Evolutionary conservation across 1,139 yeast genomes (phyloP), one percentile per base, ranked within the genome.

Genomic region (Taphrina flavorubra): DNA sequence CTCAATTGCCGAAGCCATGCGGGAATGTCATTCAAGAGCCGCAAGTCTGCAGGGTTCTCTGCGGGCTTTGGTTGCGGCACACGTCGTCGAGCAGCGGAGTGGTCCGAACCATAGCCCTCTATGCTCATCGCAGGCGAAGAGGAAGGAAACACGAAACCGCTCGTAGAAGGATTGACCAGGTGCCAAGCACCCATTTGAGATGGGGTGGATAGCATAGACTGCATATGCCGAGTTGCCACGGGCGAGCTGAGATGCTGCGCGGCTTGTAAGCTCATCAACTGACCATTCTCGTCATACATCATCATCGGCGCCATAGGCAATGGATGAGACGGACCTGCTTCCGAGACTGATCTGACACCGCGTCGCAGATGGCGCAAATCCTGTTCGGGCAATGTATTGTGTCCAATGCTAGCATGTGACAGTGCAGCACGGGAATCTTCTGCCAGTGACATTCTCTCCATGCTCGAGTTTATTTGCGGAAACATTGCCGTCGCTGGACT

Each of bases 1-100:
- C 99, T 82, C 72, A 94, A 81, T 25, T 92, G 84, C 77, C 96
- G 88, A 77, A 94, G 82, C 99, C 99, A 94, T 3, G 90, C 89
- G 2, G 97, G 96, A 68, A 94, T 86, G 77, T 94, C 95, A 71
- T 83, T 81, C 75, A 92, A 81, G 71, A 90, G 79, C 68, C 85
- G 86, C 51, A 70, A 72, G 25, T 73, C 74, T 10, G 71, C 68
- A 1, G 73, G 71, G 13, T 70, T 64, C 49, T 70, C 71, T 11
- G 51, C 51, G 6, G 63, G 68, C 34, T 70, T 70, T 20, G 67
- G 34, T 13, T 51, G 36, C 13, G 70, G 59, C 8, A 42, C 16
- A 7, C 70, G 67, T 25, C 64, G 47, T 13, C 59, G 59, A 6
- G 14, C 31, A 20, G 10, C n/a, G 7, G 62, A 58, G 25, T 44